Percentiles rank a stretch among this genome's conserved stretches.
These are phyloP conservation scores for Pyracantha coccinea DNA, from an alignment of 331 rosid species.

Conservation along the genomic window DNA sequence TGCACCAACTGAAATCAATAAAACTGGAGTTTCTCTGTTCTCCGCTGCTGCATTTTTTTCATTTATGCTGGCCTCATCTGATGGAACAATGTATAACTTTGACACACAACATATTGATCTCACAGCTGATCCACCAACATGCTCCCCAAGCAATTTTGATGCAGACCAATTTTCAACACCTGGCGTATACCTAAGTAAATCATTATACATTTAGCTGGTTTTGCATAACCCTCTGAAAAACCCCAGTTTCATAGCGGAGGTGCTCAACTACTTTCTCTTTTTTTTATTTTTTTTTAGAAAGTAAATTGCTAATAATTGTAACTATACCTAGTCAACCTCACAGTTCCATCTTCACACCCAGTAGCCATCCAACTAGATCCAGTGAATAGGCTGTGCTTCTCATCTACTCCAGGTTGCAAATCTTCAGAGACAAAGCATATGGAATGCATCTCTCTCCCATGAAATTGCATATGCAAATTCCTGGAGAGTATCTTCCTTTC, in stretches of 20 bases:
- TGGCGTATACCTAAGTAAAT: slow-evolving; percentile 57
- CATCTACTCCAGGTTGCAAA: slow-evolving; percentile 27
- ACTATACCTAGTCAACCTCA: slow-evolving; percentile 81
- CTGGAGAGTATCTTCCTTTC: slow-evolving; percentile 54
- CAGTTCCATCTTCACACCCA: slow-evolving; percentile 98
- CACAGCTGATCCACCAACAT: slow-evolving; percentile 98
- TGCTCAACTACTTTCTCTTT: background rate
- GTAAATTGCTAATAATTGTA: slow-evolving; percentile 6
- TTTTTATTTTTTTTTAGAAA: background rate
- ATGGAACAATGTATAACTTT: slow-evolving; percentile 44
- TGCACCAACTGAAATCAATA: slow-evolving; percentile 92
- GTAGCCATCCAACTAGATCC: slow-evolving; percentile 72
- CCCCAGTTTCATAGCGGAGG: background rate
- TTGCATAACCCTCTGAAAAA: background rate
- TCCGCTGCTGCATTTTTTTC: slow-evolving; percentile 18
- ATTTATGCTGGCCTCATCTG: slow-evolving; percentile 17
- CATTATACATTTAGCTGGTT: slow-evolving; percentile 10
- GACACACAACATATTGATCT: slow-evolving; percentile 77
- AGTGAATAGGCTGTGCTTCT: slow-evolving; percentile 20
- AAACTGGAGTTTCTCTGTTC: slow-evolving; percentile 41
- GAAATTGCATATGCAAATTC: slow-evolving; percentile 84
- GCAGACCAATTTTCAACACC: slow-evolving; percentile 61
- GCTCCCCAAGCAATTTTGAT: slow-evolving; percentile 92
- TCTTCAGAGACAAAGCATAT: slow-evolving; percentile 60
- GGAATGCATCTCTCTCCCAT: slow-evolving; percentile 95